Evolutionary conservation across 108 stramenopile species (phyloP).

Genomic region (Asterionellopsis glacialis): DNA sequence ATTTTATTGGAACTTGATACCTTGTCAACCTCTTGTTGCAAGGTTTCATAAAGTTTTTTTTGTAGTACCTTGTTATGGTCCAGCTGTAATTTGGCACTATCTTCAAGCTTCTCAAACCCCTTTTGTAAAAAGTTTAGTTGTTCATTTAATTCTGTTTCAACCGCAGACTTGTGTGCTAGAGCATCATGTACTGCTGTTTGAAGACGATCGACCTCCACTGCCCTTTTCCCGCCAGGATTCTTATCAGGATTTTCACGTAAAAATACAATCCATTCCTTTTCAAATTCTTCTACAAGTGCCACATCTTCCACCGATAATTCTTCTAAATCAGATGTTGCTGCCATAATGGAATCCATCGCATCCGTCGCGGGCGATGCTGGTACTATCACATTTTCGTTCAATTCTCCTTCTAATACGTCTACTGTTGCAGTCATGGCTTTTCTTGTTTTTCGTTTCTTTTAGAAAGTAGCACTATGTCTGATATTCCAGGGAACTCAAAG

Average conservation of each 20-base stretch:
- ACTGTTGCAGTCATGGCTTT: too few relatives aligned
- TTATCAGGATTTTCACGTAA: conserved; percentile 10
- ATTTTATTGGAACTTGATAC: conserved; percentile 13
- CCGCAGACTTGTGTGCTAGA: conserved; percentile 13
- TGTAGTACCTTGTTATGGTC: conserved; percentile 8
- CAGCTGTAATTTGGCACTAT: conserved; percentile 5
- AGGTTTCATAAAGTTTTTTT: conserved; percentile 5
- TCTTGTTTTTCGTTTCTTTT: too few relatives aligned
- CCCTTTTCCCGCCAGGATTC: conserved; percentile 19
- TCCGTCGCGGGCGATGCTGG: too few relatives aligned
- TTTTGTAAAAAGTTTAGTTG: conserved; percentile 36
- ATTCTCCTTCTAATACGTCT: too few relatives aligned
- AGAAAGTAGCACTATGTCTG: too few relatives aligned
- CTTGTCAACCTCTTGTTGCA: conserved; percentile 17
- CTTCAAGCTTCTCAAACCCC: conserved; percentile 20
- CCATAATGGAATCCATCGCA: too few relatives aligned
- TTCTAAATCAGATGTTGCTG: too few relatives aligned
- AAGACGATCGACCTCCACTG: conserved; percentile 15
- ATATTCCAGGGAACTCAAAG: too few relatives aligned
- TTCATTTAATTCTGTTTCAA: conserved; percentile 28
- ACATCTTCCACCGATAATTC: too few relatives aligned
- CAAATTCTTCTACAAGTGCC: conserved; percentile 1
- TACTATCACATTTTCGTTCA: too few relatives aligned
- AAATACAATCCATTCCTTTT: conserved; percentile 11
- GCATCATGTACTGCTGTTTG: conserved; percentile 10